These are phyloP conservation scores for Mayamaea pseudoterrestris DNA, from an alignment of 108 stramenopile species.

Conservation along the genomic window DNA sequence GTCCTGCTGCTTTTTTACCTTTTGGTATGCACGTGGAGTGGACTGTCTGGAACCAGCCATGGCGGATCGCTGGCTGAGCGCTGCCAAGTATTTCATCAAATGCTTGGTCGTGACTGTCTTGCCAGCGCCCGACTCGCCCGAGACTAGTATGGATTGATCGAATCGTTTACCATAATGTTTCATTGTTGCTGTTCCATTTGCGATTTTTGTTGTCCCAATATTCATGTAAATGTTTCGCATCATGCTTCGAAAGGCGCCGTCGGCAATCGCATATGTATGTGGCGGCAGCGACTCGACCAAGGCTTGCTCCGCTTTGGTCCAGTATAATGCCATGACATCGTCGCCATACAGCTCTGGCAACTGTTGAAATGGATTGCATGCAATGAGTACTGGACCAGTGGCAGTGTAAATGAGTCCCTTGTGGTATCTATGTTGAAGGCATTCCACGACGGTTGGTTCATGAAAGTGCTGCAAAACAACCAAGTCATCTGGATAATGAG, in stretches of 20 bases:
- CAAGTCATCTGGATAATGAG: constrained; percentile 27
- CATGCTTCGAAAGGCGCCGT: constrained; percentile 62
- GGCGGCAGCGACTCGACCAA: constrained; percentile 29
- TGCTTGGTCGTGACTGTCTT: constrained; percentile 55
- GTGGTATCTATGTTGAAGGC: constrained; percentile 41
- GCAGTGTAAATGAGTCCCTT: constrained; percentile 67
- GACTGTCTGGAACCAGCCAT: no score
- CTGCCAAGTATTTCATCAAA: constrained; percentile 53
- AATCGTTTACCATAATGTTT: constrained; percentile 1
- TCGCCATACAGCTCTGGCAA: constrained; percentile 30
- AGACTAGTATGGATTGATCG: constrained; percentile 38
- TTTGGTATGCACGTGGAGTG: no score
- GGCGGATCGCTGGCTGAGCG: constrained; percentile 18
- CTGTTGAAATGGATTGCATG: constrained; percentile 81
- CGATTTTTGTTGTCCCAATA: constrained; percentile 8
- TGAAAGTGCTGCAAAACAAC: constrained; percentile 45
- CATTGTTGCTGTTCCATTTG: no score
- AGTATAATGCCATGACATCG: constrained; percentile 34
- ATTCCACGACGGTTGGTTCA: constrained; percentile 62
- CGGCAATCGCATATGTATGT: constrained; percentile 78
- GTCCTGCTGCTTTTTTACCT: no score
- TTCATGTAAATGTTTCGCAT: constrained; percentile 37
- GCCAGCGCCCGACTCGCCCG: constrained; percentile 40
- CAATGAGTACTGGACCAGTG: constrained; percentile 78
- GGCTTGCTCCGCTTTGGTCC: constrained; percentile 20